Percentiles rank a stretch among this genome's conserved stretches.
phyloP scores from a whole-genome alignment of 2,329 filamentous ascomycete genomes.

The Pseudogymnoascus sp. region DNA sequence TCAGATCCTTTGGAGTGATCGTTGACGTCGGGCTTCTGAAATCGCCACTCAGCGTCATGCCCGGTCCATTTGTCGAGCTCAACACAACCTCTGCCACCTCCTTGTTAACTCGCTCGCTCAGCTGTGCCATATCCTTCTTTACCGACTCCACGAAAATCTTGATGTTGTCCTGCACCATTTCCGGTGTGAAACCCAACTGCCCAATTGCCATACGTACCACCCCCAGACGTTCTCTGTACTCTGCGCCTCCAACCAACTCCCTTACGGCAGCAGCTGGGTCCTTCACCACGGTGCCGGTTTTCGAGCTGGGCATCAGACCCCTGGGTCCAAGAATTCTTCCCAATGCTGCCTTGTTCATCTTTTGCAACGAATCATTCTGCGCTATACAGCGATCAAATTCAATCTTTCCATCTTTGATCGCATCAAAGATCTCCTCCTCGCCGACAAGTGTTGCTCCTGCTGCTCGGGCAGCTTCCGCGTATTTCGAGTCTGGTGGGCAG shows the following conservation, averaged over 20 bases:
- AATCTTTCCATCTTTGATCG: constrained; percentile 63
- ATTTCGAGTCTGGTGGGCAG: constrained; percentile 70
- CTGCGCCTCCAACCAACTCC: constrained; percentile 74
- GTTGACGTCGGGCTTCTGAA: constrained; percentile 56
- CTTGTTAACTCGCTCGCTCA: constrained; percentile 61
- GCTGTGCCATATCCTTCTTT: constrained; percentile 64
- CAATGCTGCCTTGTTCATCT: constrained; percentile 72
- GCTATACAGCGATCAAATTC: constrained; percentile 87
- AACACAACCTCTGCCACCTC: constrained; percentile 70
- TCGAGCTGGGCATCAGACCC: constrained; percentile 85
- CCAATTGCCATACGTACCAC: constrained; percentile 86
- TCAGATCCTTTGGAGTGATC: constrained; percentile 45
- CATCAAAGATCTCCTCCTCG: constrained; percentile 76
- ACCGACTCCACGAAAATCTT: constrained; percentile 66
- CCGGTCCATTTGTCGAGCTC: constrained; percentile 79
- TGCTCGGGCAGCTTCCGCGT: constrained; percentile 63
- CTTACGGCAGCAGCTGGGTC: constrained; percentile 68
- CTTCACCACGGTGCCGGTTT: constrained; percentile 80
- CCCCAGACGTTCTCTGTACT: constrained; percentile 79
- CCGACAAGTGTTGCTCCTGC: constrained; percentile 79
- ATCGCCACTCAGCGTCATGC: constrained; percentile 76
- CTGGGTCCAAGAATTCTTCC: constrained; percentile 78
- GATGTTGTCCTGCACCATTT: constrained; percentile 79
- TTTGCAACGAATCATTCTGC: constrained; percentile 68
- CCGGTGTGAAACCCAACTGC: constrained; percentile 79